phyloP scores from a whole-genome alignment of 345 rosid species.

The Brassica cretica region DNA sequence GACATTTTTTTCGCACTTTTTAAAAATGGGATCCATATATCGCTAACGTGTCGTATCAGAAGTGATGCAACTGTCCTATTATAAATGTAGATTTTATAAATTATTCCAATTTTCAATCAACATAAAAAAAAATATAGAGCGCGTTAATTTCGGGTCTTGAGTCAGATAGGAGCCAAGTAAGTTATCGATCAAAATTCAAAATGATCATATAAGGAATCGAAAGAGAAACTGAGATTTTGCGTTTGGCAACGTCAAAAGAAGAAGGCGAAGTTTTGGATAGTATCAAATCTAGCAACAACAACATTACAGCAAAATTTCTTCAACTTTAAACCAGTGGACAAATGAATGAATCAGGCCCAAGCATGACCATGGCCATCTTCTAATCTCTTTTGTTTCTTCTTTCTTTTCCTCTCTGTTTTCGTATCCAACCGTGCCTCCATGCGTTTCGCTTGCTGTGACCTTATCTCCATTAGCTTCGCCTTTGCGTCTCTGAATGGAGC shows the following conservation, averaged over 20 bases:
- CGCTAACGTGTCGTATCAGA: no score
- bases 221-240: conserved; percentile 4
- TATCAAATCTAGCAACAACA: background rate
- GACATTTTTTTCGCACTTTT: no score
- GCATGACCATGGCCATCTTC: conserved; percentile 44
- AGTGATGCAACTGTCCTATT: no score
- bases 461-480: conserved; percentile 64
- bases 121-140: background rate
- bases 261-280: conserved; percentile 26
- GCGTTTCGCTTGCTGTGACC: conserved; percentile 56
- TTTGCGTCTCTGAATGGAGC: conserved; percentile 82
- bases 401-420: conserved; percentile 55
- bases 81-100: no score
- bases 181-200: background rate
- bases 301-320: conserved; percentile 13
- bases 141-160: background rate
- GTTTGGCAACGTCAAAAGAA: conserved; percentile 21
- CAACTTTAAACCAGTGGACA: background rate
- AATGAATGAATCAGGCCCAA: conserved; percentile 23
- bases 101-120: no score
- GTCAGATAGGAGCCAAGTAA: background rate
- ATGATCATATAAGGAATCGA: background rate
- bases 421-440: conserved; percentile 51
- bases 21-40: no score
- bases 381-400: conserved; percentile 62